Evolutionary conservation across 768 basidiomycete species (phyloP), one percentile per base, ranked within the genome.

Genomic region (Obba rivulosa): DNA sequence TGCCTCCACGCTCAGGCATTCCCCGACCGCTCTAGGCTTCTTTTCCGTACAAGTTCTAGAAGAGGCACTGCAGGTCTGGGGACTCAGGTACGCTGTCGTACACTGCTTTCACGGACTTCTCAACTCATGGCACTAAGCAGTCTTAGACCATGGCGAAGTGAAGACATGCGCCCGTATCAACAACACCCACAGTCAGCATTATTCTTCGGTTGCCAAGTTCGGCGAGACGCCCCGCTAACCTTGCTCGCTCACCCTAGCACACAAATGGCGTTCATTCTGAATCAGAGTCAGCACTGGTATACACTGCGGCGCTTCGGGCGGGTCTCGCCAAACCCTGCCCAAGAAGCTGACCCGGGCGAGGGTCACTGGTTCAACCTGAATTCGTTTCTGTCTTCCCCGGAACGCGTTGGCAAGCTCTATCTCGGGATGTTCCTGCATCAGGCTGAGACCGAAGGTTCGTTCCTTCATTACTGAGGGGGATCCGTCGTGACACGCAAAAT

Each of bases 11-110:
- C n/a, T 17, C 25, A 45, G 22, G 10, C 45, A 41, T 16, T 13
- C 28, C 13, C 13, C 28, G 24, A 11, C 16, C 20, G 11, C 44
- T 34, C 18, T 55, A 91, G 89, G 90, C 1, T 96, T 91, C 65
- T 96, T 96, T 67, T 94, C 92, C 2, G 77, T 95, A 1, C 91
- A 92, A 54, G 93, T 95, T 2, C 64, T 95, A 16, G 88, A 92
- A 56, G 77, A 83, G 47, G 93, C 93, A 2, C 66, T 96, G 41
- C 76, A 82, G 58, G 83, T 92, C 11, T 94, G 85, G 87, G 86
- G 86, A 16, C 66, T 94, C 48, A 84, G 77, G 89, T 92, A 58
- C 55, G 71, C 60, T 1, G 36, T 35, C 21, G 24, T 34, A 25
- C 18, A 31, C 13, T 5, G 7, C 28, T 31, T 13, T 31, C 28